phyloP scores from a whole-genome alignment of 768 basidiomycete genomes.

The Mrakia gelida region DNA sequence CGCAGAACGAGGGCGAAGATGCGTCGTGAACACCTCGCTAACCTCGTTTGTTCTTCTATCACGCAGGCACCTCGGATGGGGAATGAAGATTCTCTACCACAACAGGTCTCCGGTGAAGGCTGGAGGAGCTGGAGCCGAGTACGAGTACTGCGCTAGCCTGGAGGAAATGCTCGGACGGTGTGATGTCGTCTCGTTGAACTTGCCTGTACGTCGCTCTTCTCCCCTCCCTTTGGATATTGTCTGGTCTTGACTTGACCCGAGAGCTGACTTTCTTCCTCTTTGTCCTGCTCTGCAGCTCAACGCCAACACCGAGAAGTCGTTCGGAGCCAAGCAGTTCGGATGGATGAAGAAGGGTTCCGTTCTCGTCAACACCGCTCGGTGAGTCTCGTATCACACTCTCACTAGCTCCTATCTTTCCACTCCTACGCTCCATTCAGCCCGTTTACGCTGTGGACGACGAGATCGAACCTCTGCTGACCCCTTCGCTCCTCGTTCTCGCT shows the following conservation, averaged over 20 bases:
- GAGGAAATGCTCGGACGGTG: constrained; percentile 62
- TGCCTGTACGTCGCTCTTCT: constrained; percentile 50
- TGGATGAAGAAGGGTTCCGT: constrained; percentile 32
- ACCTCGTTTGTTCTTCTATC: background rate
- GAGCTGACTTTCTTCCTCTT: background rate
- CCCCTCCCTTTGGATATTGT: too few species aligned
- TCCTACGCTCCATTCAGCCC: too few species aligned
- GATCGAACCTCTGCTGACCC: background rate
- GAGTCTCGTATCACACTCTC: background rate
- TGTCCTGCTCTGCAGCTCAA: constrained; percentile 22
- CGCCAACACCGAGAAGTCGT: constrained; percentile 32
- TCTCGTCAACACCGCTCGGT: constrained; percentile 33
- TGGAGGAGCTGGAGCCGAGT: constrained; percentile 47
- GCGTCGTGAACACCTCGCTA: background rate
- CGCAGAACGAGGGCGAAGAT: too few species aligned
- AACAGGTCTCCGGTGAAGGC: constrained; percentile 49
- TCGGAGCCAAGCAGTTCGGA: constrained; percentile 32
- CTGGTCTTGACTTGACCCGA: background rate
- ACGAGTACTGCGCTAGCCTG: constrained; percentile 65
- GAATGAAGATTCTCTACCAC: constrained; percentile 80
- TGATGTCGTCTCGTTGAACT: constrained; percentile 81
- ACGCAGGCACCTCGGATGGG: constrained; percentile 54
- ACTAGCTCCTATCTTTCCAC: too few species aligned
- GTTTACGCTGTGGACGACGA: too few species aligned
- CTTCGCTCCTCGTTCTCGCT: background rate